These are phyloP conservation scores for Zygosaccharomyces siamensis DNA, from an alignment of 805 yeast genomes.

Conservation along the genomic window DNA sequence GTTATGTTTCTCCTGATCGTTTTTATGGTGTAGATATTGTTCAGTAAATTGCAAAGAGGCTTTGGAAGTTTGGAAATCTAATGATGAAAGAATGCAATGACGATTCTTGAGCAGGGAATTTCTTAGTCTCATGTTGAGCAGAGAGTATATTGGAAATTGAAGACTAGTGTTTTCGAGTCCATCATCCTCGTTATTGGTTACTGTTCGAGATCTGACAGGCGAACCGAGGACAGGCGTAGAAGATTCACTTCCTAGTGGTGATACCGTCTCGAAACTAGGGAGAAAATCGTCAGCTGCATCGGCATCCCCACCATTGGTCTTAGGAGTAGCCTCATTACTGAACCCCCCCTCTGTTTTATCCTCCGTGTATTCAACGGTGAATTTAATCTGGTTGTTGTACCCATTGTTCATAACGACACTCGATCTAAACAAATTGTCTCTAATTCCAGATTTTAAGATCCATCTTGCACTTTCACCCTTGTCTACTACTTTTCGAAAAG, in stretches of 20 bases:
- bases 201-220: not conserved
- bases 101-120: constrained; percentile 22
- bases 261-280: constrained; percentile 28
- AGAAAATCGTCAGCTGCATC: constrained; percentile 16
- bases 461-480: constrained; percentile 6
- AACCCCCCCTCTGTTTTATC: not conserved
- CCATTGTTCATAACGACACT: constrained; percentile 35
- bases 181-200: not conserved
- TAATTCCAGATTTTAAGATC: constrained; percentile 18
- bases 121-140: constrained; percentile 32
- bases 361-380: constrained; percentile 12
- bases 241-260: constrained; percentile 1
- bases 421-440: constrained; percentile 24
- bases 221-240: not conserved
- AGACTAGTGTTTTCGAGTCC: constrained; percentile 4
- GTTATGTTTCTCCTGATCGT: not conserved
- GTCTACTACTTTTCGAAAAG: constrained; percentile 3
- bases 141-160: constrained; percentile 31
- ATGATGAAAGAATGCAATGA: constrained; percentile 27
- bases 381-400: constrained; percentile 26
- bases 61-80: constrained; percentile 33
- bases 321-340: not conserved
- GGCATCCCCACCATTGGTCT: not conserved
- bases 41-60: constrained; percentile 21
- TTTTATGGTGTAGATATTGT: constrained; percentile 3